These are phyloP conservation scores for Vaucheria bursata DNA, from an alignment of 352 stramenopile species.

Conservation along the genomic window DNA sequence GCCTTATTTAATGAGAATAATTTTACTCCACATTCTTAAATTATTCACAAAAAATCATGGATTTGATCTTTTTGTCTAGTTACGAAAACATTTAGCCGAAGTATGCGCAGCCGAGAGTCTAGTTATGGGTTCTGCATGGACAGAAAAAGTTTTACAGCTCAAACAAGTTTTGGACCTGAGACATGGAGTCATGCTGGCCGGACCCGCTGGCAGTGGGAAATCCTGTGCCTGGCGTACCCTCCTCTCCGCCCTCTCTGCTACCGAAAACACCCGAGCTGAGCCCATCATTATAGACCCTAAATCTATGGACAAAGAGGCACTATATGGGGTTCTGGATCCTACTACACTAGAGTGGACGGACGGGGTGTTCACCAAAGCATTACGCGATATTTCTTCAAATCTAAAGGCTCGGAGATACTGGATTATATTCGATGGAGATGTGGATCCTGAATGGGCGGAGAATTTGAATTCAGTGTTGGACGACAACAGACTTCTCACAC, in stretches of 20 bases:
- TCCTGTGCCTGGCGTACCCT: constrained; percentile 84
- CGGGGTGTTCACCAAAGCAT: constrained; percentile 86
- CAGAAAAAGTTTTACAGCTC: constrained; percentile 97
- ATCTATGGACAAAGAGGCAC: constrained; percentile 66
- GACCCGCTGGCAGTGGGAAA: constrained; percentile 90
- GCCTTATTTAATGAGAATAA: too few species aligned
- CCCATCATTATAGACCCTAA: constrained; percentile 98
- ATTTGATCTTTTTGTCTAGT: too few species aligned
- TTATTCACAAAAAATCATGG: too few species aligned
- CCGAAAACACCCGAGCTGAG: constrained; percentile 92
- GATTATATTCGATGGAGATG: constrained; percentile 99
- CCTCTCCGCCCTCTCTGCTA: constrained; percentile 77
- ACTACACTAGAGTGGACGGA: constrained; percentile 99
- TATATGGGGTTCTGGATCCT: constrained; percentile 98
- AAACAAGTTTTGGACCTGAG: constrained; percentile 85
- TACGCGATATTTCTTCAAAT: constrained; percentile 82
- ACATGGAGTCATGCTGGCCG: constrained; percentile 98
- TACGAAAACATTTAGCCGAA: constrained; percentile 75
- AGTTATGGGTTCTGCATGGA: constrained; percentile 76
- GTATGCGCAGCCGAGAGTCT: constrained; percentile 78
- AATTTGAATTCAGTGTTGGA: constrained; percentile 84
- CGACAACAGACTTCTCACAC: constrained; percentile 87
- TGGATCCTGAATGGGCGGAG: constrained; percentile 99
- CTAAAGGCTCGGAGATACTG: constrained; percentile 88
- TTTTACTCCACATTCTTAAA: too few species aligned